Evolutionary conservation across 2,329 filamentous ascomycete genomes (phyloP).

Genomic region (Colletotrichum melonis): DNA sequence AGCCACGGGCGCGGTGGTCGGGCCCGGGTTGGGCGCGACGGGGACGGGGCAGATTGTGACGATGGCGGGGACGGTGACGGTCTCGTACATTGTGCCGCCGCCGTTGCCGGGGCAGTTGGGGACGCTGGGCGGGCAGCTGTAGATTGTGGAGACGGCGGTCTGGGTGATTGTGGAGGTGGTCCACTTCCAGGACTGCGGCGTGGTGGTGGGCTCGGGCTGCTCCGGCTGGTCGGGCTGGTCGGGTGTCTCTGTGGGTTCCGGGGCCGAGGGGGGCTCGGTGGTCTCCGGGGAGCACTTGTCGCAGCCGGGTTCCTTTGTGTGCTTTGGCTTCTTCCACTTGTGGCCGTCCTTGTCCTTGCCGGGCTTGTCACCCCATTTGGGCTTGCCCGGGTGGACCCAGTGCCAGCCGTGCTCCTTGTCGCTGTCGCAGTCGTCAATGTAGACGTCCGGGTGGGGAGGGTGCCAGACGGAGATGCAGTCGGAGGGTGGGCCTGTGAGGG

Average conservation of each 20-base stretch:
- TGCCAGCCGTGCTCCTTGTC: slow-evolving; percentile 47
- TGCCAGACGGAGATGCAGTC: slow-evolving; percentile 49
- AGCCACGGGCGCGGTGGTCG: slow-evolving; percentile 9
- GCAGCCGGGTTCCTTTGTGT: slow-evolving; percentile 3
- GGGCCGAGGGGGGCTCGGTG: not conserved
- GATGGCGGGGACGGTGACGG: slow-evolving; percentile 51
- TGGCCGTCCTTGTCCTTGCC: slow-evolving; percentile 23
- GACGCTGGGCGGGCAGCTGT: slow-evolving; percentile 50
- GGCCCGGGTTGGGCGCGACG: slow-evolving; percentile 37
- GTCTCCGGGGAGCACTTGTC: not conserved
- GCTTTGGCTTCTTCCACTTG: slow-evolving; percentile 2
- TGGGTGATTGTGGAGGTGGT: slow-evolving; percentile 55
- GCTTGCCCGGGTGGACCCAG: slow-evolving; percentile 47
- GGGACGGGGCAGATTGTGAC: slow-evolving; percentile 59
- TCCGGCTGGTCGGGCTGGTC: slow-evolving; percentile 15
- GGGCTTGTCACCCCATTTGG: slow-evolving; percentile 21
- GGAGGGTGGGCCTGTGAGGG: slow-evolving; percentile 38
- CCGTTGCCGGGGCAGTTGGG: slow-evolving; percentile 48
- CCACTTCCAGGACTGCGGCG: slow-evolving; percentile 46
- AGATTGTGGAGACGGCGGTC: slow-evolving; percentile 52
- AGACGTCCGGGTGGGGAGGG: slow-evolving; percentile 48
- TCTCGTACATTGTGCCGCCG: slow-evolving; percentile 47
- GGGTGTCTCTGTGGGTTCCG: not conserved
- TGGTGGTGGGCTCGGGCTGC: slow-evolving; percentile 36
- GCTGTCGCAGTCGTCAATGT: slow-evolving; percentile 50